Conservation (phyloP, 768 basidiomycete species). For the Calocera cornea region DNA sequence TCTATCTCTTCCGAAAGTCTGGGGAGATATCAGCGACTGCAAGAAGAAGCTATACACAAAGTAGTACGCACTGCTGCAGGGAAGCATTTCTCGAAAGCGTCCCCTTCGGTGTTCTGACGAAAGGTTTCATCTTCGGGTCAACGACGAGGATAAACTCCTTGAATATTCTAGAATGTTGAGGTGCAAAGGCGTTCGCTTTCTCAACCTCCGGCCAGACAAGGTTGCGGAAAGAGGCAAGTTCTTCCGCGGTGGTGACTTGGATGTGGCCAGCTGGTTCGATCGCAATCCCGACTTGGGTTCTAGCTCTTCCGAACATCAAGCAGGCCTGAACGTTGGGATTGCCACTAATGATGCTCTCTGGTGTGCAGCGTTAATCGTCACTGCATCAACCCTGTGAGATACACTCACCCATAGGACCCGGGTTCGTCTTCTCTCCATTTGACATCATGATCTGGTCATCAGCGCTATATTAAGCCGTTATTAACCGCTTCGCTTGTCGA, state of each 20-base stretch:
- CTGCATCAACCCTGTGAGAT: neutral
- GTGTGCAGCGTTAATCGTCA: neutral
- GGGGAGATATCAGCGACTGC: neutral
- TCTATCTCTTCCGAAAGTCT: neutral
- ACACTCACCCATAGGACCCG: constrained; percentile 9
- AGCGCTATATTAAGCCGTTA: neutral
- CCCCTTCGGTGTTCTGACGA: neutral
- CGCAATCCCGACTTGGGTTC: constrained; percentile 26
- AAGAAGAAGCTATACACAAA: neutral
- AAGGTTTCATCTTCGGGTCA: neutral
- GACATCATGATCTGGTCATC: constrained; percentile 36
- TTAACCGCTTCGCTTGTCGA: neutral
- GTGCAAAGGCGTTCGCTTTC: neutral
- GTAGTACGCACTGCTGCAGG: neutral
- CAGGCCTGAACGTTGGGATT: constrained; percentile 25
- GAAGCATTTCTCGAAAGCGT: neutral
- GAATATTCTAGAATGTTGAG: neutral
- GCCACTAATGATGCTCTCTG: constrained; percentile 27
- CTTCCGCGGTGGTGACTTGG: constrained; percentile 6
- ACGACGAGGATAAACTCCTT: constrained; percentile 2
- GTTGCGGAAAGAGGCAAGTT: constrained; percentile 7
- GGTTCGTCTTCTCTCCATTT: constrained; percentile 22
- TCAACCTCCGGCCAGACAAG: constrained; percentile 7
- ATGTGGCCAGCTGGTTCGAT: constrained; percentile 24
- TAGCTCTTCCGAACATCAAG: constrained; percentile 33